Evolutionary conservation across 2,329 filamentous ascomycete species (phyloP).

Genomic region (Fusarium marasasianum): DNA sequence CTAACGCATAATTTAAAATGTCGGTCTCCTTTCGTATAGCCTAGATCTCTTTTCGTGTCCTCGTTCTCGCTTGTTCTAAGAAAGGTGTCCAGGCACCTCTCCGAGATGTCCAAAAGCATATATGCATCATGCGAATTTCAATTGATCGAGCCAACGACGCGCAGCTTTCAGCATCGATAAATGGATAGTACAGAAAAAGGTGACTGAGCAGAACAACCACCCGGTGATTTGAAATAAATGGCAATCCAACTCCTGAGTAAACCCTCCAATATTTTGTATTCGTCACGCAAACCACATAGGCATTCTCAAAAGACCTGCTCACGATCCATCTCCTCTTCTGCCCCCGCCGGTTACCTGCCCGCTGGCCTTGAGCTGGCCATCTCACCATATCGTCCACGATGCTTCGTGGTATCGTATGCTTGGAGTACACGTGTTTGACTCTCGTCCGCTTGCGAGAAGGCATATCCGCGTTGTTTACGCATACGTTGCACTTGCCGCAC

Average conservation of each 20-base stretch:
- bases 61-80: slow-evolving; percentile 21
- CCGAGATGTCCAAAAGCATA: not conserved
- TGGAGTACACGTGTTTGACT: slow-evolving; percentile 94
- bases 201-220: slow-evolving; percentile 14
- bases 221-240: slow-evolving; percentile 31
- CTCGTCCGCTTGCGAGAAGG: slow-evolving; percentile 97
- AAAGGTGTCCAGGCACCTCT: slow-evolving; percentile 7
- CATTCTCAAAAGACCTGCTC: slow-evolving; percentile 31
- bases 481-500: slow-evolving; percentile 98
- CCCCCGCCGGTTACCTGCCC: slow-evolving; percentile 32
- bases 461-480: slow-evolving; percentile 98
- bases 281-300: slow-evolving; percentile 33
- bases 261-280: slow-evolving; percentile 36
- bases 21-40: slow-evolving; percentile 22
- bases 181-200: slow-evolving; percentile 17
- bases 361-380: slow-evolving; percentile 70
- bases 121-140: slow-evolving; percentile 14
- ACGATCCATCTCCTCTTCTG: slow-evolving; percentile 5
- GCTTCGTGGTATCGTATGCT: slow-evolving; percentile 95
- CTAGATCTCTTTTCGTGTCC: slow-evolving; percentile 14
- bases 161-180: slow-evolving; percentile 26
- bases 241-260: slow-evolving; percentile 41
- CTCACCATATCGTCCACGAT: slow-evolving; percentile 92
- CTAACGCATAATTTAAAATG: slow-evolving; percentile 28
- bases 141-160: slow-evolving; percentile 24